These are phyloP conservation scores for Trichocladium uniseriatum DNA, from an alignment of 495 filamentous ascomycete species.

Conservation along the genomic window DNA sequence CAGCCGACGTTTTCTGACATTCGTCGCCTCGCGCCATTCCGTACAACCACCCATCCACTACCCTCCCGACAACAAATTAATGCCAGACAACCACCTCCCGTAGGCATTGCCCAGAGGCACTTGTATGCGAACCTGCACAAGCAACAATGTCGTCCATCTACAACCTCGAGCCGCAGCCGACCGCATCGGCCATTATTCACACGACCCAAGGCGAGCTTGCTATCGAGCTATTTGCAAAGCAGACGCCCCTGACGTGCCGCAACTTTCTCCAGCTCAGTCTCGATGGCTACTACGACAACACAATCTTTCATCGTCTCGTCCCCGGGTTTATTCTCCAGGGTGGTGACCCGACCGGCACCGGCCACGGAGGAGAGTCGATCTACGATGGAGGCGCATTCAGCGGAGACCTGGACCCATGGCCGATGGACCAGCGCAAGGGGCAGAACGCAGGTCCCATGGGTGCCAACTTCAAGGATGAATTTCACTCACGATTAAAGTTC, in stretches of 20 bases:
- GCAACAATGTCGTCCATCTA: conserved; percentile 71
- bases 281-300: conserved; percentile 88
- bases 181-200: conserved; percentile 79
- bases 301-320: conserved; percentile 87
- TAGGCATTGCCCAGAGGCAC: background rate
- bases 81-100: background rate
- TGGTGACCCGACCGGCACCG: conserved; percentile 75
- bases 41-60: no score
- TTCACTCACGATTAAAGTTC: conserved; percentile 85
- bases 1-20: no score
- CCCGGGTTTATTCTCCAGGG: conserved; percentile 91
- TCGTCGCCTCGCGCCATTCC: no score
- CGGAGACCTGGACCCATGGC: conserved; percentile 49
- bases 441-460: conserved; percentile 44
- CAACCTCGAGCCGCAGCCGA: conserved; percentile 87
- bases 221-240: conserved; percentile 87
- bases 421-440: conserved; percentile 52
- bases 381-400: conserved; percentile 77
- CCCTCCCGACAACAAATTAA: background rate
- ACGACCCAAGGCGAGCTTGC: conserved; percentile 82
- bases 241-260: conserved; percentile 80
- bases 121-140: background rate
- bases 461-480: conserved; percentile 73
- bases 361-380: conserved; percentile 82
- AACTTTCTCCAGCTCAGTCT: conserved; percentile 95